A percentile compares a stretch with the other conserved stretches of the same genome.
Conservation (phyloP, 2,329 filamentous ascomycete genomes). For the Didymella segeticola region DNA sequence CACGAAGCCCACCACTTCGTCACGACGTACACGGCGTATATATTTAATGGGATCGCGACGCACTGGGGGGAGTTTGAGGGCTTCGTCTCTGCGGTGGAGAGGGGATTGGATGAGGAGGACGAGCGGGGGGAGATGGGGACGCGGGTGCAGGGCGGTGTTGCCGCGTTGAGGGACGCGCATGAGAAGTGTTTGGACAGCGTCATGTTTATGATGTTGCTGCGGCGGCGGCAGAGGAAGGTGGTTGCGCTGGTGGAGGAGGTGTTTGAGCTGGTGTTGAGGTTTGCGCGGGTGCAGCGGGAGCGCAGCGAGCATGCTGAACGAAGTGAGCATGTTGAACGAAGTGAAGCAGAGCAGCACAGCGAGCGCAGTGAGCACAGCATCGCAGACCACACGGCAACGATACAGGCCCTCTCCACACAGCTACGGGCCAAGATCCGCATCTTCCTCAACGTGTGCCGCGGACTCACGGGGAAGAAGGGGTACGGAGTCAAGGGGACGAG, state of each 20-base stretch:
- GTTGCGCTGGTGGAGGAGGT: slow-evolving; percentile 78
- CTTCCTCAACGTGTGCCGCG: slow-evolving; percentile 76
- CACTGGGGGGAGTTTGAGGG: slow-evolving; percentile 75
- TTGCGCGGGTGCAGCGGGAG: slow-evolving; percentile 53
- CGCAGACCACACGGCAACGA: slow-evolving; percentile 11
- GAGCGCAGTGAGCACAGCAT: too few species aligned
- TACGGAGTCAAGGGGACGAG: slow-evolving; percentile 45
- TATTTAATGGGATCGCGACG: slow-evolving; percentile 75
- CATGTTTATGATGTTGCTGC: slow-evolving; percentile 73
- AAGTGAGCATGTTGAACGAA: too few species aligned
- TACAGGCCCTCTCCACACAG: slow-evolving; percentile 63
- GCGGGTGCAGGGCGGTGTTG: slow-evolving; percentile 64
- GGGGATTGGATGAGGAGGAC: slow-evolving; percentile 57
- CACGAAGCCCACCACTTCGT: slow-evolving; percentile 84
- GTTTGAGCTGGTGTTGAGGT: slow-evolving; percentile 73
- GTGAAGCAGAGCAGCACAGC: too few species aligned
- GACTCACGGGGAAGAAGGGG: slow-evolving; percentile 67
- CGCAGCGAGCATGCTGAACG: too few species aligned
- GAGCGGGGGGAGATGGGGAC: slow-evolving; percentile 56
- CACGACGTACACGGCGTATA: slow-evolving; percentile 73
- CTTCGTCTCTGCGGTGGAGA: slow-evolving; percentile 70
- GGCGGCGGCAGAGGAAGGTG: slow-evolving; percentile 76
- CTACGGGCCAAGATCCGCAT: slow-evolving; percentile 76
- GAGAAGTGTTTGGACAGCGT: slow-evolving; percentile 77
- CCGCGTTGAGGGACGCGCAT: slow-evolving; percentile 72